Percentiles rank a stretch among this genome's conserved stretches.
Evolutionary conservation across 192 early-diverging fungal genomes (phyloP).

Genomic region (Phlyctochytrium arcticum): DNA sequence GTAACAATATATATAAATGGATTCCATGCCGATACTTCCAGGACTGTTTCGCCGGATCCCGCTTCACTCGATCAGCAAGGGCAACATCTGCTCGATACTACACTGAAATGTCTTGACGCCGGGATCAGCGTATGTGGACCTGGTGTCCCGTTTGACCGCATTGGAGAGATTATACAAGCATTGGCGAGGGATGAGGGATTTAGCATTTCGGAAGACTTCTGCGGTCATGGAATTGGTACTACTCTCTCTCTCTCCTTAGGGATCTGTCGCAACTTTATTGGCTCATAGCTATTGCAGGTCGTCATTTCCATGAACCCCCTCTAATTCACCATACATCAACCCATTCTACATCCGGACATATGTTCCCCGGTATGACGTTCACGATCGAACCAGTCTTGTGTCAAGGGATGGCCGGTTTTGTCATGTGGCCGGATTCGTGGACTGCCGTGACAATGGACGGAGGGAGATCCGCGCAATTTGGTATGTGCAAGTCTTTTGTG

Average conservation of each 20-base stretch:
- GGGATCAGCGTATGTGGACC: conserved; percentile 70
- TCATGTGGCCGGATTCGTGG: conserved; percentile 87
- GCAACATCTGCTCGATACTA: conserved; percentile 46
- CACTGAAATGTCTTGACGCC: conserved; percentile 51
- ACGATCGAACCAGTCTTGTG: conserved; percentile 87
- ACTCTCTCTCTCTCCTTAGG: neutral
- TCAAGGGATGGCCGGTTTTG: conserved; percentile 64
- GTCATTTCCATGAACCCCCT: conserved; percentile 78
- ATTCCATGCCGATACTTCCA: conserved; percentile 71
- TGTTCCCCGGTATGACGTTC: conserved; percentile 79
- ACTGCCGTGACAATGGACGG: conserved; percentile 74
- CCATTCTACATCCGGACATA: conserved; percentile 60
- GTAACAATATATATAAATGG: conserved; percentile 60
- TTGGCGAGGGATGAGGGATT: conserved; percentile 52
- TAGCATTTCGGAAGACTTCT: conserved; percentile 65
- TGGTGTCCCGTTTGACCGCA: conserved; percentile 60
- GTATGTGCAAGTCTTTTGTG: conserved; percentile 29
- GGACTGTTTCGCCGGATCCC: no score
- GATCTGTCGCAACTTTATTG: neutral
- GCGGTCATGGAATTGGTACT: conserved; percentile 82
- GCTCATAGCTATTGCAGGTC: conserved; percentile 12
- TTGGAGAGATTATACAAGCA: conserved; percentile 72
- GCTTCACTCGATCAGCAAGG: conserved; percentile 59
- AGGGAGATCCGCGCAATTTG: conserved; percentile 85
- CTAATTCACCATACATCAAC: conserved; percentile 76